Evolutionary conservation across 495 filamentous ascomycete genomes (phyloP).

Genomic region (Aspergillus funiculosus): DNA sequence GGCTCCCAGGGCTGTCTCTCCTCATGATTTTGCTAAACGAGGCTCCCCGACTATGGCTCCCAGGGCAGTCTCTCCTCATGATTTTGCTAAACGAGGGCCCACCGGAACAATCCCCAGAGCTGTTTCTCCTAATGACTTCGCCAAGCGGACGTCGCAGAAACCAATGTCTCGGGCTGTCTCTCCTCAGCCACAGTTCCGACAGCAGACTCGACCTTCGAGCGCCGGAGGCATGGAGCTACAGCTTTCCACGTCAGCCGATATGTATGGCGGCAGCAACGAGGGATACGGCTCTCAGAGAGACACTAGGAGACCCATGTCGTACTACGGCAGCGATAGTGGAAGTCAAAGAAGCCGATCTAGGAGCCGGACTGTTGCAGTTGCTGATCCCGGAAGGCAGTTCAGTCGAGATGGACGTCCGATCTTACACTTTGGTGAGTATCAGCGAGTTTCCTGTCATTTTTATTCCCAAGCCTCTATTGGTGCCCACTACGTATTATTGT

Average conservation of each 20-base stretch:
- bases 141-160: conserved; percentile 7
- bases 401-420: conserved; percentile 83
- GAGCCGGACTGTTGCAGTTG: conserved; percentile 72
- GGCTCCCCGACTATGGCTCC: too few relatives aligned
- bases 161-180: conserved; percentile 49
- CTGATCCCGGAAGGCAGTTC: conserved; percentile 58
- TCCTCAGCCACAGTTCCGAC: conserved; percentile 50
- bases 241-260: conserved; percentile 53
- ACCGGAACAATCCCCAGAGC: too few relatives aligned
- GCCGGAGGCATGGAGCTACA: conserved; percentile 75
- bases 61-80: conserved; percentile 3
- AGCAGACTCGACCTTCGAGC: conserved; percentile 59
- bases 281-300: conserved; percentile 50
- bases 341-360: conserved; percentile 52
- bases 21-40: conserved; percentile 2
- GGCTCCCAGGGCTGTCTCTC: background rate
- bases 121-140: conserved; percentile 7
- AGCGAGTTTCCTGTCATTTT: background rate
- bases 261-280: conserved; percentile 44
- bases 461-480: background rate
- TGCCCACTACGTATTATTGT: background rate
- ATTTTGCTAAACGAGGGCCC: conserved; percentile 3
- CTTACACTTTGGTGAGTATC: conserved; percentile 79
- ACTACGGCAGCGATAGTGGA: conserved; percentile 54
- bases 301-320: conserved; percentile 45